Evolutionary conservation across 1,284 basidiomycete species (phyloP).

Genomic region (Termitomyces sp.): DNA sequence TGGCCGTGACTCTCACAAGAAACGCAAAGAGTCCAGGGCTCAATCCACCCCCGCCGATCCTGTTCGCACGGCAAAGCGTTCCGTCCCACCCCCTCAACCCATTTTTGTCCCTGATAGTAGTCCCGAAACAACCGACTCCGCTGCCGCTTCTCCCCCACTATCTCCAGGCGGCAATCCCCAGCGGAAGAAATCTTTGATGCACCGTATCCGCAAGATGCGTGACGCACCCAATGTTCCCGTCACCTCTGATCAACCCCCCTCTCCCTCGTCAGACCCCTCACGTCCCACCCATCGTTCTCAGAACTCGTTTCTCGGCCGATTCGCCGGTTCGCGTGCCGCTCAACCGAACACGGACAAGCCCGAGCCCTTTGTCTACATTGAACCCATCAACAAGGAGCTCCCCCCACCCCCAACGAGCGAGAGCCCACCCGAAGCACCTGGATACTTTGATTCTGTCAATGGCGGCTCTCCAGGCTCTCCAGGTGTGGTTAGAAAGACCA

Average conservation of each 20-base stretch:
- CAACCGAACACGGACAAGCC: conserved; percentile 37
- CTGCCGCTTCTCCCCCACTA: conserved; percentile 30
- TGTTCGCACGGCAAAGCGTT: conserved; percentile 34
- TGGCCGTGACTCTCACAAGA: conserved; percentile 43
- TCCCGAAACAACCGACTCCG: conserved; percentile 31
- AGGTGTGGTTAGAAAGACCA: conserved; percentile 66
- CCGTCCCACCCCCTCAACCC: conserved; percentile 73
- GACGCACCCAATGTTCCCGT: conserved; percentile 78
- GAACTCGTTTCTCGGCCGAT: conserved; percentile 72
- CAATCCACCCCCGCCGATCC: conserved; percentile 17
- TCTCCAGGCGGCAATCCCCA: conserved; percentile 48
- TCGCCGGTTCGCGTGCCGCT: conserved; percentile 35
- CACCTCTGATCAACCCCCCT: conserved; percentile 40
- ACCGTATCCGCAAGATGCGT: conserved; percentile 79
- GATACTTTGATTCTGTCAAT: conserved; percentile 46
- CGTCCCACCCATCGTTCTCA: conserved; percentile 64
- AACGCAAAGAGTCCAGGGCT: conserved; percentile 41
- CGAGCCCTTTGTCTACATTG: conserved; percentile 63
- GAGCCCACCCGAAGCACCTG: conserved; percentile 33
- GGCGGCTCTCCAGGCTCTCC: conserved; percentile 26
- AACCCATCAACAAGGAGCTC: conserved; percentile 62
- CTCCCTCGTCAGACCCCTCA: conserved; percentile 37
- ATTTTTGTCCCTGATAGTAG: conserved; percentile 60
- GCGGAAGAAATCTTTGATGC: conserved; percentile 76
- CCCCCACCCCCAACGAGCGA: conserved; percentile 30